Percentiles rank a stretch among this genome's conserved stretches.
Evolutionary conservation across 768 basidiomycete genomes (phyloP).

Genomic region (Mycena indigotica): DNA sequence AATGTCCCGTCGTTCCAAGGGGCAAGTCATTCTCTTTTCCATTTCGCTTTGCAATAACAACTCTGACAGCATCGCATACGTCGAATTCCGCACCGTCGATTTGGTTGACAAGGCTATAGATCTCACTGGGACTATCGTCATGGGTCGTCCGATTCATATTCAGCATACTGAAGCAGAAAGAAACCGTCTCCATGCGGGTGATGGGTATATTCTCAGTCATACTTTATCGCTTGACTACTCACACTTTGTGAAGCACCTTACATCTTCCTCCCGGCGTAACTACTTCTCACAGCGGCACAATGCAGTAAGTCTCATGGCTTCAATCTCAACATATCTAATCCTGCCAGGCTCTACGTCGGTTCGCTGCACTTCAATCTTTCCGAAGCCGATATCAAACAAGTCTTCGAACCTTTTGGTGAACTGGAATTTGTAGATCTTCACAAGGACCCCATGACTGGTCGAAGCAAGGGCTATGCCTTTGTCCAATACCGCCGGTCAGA

Average conservation of each 20-base stretch:
- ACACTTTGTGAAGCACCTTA: slow-evolving; percentile 54
- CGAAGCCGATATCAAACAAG: slow-evolving; percentile 96
- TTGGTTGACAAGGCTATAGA: slow-evolving; percentile 88
- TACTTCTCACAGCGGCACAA: slow-evolving; percentile 71
- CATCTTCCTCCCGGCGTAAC: slow-evolving; percentile 85
- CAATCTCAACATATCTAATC: neutral
- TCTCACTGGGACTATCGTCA: slow-evolving; percentile 92
- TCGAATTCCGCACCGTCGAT: slow-evolving; percentile 91
- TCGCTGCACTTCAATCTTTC: slow-evolving; percentile 96
- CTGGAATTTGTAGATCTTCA: slow-evolving; percentile 98
- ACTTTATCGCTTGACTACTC: slow-evolving; percentile 12
- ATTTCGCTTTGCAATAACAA: slow-evolving; percentile 1
- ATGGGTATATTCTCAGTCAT: slow-evolving; percentile 65
- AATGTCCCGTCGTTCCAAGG: slow-evolving; percentile 94
- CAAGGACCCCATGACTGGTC: slow-evolving; percentile 89
- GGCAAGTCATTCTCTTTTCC: slow-evolving; percentile 52
- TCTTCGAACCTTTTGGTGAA: slow-evolving; percentile 98
- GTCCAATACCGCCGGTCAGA: slow-evolving; percentile 95
- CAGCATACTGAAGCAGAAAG: slow-evolving; percentile 97
- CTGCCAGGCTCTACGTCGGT: slow-evolving; percentile 86
- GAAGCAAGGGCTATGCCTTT: slow-evolving; percentile 97
- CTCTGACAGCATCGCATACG: slow-evolving; percentile 87
- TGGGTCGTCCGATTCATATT: slow-evolving; percentile 97
- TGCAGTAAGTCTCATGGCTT: slow-evolving; percentile 61
- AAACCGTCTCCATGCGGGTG: slow-evolving; percentile 85